phyloP scores from a whole-genome alignment of 2,329 filamentous ascomycete genomes.

The Monosporascus sp. region DNA sequence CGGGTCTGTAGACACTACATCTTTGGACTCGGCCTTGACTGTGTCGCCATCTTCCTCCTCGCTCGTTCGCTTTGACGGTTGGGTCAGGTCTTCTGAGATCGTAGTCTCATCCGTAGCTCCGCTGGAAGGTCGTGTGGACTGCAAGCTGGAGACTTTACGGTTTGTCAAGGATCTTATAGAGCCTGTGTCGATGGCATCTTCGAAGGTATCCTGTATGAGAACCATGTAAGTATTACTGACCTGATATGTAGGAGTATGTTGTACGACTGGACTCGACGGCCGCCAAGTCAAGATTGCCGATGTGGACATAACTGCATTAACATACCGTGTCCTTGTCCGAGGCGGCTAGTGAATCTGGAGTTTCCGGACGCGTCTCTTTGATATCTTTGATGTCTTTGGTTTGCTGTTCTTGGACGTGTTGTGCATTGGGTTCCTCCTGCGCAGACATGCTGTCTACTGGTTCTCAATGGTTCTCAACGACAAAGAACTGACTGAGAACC shows the following conservation, averaged over 20 bases:
- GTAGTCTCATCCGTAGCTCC: constrained; percentile 18
- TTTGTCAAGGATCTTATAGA: constrained; percentile 61
- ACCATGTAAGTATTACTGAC: not conserved
- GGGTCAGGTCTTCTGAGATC: constrained; percentile 8
- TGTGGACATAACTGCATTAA: constrained; percentile 7
- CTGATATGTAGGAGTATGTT: constrained; percentile 1
- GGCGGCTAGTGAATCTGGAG: constrained; percentile 22
- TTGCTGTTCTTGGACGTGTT: constrained; percentile 1
- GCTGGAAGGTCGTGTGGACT: constrained; percentile 20
- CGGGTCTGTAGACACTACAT: constrained; percentile 20
- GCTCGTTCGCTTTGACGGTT: not conserved
- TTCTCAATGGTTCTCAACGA: not conserved
- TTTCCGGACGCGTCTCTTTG: constrained; percentile 3
- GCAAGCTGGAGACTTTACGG: constrained; percentile 34
- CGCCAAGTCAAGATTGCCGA: not conserved
- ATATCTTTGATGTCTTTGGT: constrained; percentile 13
- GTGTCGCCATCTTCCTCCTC: constrained; percentile 15
- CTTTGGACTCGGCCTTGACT: constrained; percentile 2
- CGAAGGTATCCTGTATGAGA: constrained; percentile 64
- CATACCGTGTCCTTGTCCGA: constrained; percentile 37
- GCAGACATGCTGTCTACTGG: constrained; percentile 22
- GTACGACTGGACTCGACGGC: constrained; percentile 3
- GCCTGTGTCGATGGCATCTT: constrained; percentile 69
- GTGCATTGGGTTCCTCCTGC: constrained; percentile 16
- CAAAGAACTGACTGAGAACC: not conserved